These are phyloP conservation scores for Xylaria acuta DNA, from an alignment of 495 filamentous ascomycete species.

Conservation along the genomic window DNA sequence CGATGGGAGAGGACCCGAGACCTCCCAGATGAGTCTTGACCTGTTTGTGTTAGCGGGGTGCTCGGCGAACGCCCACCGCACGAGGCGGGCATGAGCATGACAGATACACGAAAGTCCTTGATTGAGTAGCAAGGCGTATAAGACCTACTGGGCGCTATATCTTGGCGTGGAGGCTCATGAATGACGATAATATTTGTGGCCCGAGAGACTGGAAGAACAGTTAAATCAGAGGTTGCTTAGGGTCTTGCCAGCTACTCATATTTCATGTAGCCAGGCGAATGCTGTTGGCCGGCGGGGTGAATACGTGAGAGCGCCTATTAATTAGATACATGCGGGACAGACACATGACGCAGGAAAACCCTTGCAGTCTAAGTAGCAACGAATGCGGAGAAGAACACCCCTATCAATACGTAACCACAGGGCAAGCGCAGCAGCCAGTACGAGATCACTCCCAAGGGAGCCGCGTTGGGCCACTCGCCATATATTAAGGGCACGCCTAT, in stretches of 20 bases:
- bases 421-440: constrained; percentile 7
- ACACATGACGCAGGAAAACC: constrained; percentile 7
- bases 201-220: background rate
- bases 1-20: background rate
- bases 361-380: background rate
- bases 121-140: background rate
- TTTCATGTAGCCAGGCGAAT: constrained; percentile 5
- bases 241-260: background rate
- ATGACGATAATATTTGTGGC: background rate
- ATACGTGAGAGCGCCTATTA: constrained; percentile 7
- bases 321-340: background rate
- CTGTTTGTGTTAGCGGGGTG: constrained; percentile 10
- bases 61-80: background rate
- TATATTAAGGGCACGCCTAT: background rate
- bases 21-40: background rate
- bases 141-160: background rate
- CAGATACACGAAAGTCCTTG: background rate
- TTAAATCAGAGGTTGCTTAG: background rate
- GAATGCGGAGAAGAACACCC: constrained; percentile 14
- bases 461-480: background rate
- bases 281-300: background rate
- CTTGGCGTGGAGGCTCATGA: background rate
- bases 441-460: background rate
- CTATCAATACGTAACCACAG: background rate
- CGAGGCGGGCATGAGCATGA: background rate